Conservation (phyloP, 2,329 filamentous ascomycete genomes). For the Colletotrichum tropicale region DNA sequence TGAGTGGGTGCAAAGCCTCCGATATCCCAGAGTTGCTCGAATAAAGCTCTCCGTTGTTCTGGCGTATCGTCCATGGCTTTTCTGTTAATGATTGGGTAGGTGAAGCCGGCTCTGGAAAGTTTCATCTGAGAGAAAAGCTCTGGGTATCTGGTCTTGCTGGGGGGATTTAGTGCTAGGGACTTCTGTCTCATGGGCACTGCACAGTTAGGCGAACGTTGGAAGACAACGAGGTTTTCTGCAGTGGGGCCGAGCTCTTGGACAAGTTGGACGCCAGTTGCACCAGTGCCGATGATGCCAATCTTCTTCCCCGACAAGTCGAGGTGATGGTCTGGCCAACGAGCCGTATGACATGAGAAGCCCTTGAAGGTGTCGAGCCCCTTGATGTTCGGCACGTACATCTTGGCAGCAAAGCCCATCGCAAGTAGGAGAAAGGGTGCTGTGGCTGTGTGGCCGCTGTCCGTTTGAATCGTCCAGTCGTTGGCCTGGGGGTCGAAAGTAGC, state of each 20-base stretch:
- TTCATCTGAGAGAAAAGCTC: background rate
- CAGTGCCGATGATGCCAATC: slow-evolving; percentile 22
- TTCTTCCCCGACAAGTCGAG: background rate
- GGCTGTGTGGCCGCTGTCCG: slow-evolving; percentile 34
- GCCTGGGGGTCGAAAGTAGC: slow-evolving; percentile 40
- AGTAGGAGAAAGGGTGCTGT: slow-evolving; percentile 41
- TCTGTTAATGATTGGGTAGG: background rate
- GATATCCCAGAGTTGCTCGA: background rate
- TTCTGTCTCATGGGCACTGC: background rate
- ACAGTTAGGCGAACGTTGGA: slow-evolving; percentile 25
- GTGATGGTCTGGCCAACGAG: background rate
- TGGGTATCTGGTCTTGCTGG: background rate
- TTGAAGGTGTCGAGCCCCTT: slow-evolving; percentile 27
- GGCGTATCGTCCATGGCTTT: background rate
- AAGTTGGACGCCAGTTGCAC: slow-evolving; percentile 22
- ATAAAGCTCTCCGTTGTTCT: background rate
- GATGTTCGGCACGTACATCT: slow-evolving; percentile 37
- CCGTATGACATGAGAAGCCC: background rate
- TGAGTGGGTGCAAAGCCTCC: background rate
- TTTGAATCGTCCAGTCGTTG: slow-evolving; percentile 41
- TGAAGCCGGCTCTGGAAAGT: background rate
- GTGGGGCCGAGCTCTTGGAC: slow-evolving; percentile 23
- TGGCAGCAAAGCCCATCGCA: slow-evolving; percentile 43
- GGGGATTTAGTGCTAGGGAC: background rate
- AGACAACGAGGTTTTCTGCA: slow-evolving; percentile 20